Evolutionary conservation across 352 stramenopile genomes (phyloP).

Genomic region (Phytopythium sindhum): DNA sequence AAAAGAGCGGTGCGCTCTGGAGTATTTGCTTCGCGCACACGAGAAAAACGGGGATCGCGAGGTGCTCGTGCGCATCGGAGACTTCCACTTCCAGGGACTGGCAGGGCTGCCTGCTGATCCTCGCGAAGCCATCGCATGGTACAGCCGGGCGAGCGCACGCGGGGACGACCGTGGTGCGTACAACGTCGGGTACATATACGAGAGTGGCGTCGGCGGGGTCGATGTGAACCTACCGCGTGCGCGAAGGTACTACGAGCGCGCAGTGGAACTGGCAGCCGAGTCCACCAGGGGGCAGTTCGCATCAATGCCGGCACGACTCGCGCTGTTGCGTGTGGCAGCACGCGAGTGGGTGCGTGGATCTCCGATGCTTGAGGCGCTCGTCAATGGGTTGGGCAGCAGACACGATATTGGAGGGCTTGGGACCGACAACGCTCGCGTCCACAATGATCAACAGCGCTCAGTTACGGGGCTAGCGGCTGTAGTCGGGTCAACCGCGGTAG

Average conservation of each 20-base stretch:
- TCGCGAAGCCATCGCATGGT: slow-evolving; percentile 51
- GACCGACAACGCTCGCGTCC: neutral
- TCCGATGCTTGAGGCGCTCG: neutral
- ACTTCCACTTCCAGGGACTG: slow-evolving; percentile 74
- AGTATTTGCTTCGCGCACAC: slow-evolving; percentile 35
- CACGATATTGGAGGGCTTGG: neutral
- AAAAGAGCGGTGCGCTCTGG: slow-evolving; percentile 31
- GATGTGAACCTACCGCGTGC: slow-evolving; percentile 44
- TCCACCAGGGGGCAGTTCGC: slow-evolving; percentile 16
- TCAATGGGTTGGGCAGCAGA: neutral
- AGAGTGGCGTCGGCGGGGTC: slow-evolving; percentile 55
- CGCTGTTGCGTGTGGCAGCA: slow-evolving; percentile 28
- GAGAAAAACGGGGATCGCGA: slow-evolving; percentile 50
- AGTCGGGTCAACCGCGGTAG: neutral
- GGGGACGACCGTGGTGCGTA: slow-evolving; percentile 58
- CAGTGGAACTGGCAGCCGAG: slow-evolving; percentile 40
- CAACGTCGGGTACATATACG: slow-evolving; percentile 74
- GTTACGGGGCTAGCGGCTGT: neutral
- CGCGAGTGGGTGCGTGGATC: slow-evolving; percentile 24
- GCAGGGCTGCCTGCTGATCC: slow-evolving; percentile 31
- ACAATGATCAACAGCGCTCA: neutral
- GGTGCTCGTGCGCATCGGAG: slow-evolving; percentile 62
- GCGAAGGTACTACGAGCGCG: slow-evolving; percentile 57
- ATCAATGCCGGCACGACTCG: slow-evolving; percentile 33
- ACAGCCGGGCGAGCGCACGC: slow-evolving; percentile 64